Evolutionary conservation across 495 filamentous ascomycete species (phyloP), one percentile per base, ranked within the genome.

Genomic region (Umbilicaria muhlenbergii): DNA sequence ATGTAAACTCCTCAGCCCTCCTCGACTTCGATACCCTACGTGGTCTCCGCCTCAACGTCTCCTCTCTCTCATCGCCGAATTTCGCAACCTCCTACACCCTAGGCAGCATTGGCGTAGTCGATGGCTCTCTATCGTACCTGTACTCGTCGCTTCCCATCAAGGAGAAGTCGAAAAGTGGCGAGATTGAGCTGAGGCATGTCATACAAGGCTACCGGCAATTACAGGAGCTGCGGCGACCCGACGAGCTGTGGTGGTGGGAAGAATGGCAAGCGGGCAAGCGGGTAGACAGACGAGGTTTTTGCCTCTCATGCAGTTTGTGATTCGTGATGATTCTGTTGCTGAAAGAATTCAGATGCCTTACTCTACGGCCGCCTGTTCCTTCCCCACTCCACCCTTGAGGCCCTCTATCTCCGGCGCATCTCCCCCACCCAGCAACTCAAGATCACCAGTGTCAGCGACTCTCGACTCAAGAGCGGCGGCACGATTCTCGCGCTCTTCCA

Each of bases 51-150:
- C 65, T 98, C 38, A 81, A 83, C 41, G 63, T 74, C 44, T 94
- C 92, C 12, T 94, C 91, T 10, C 80, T 98, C 14, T 81, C 88
- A 5, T 83, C 91, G 4, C 78, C 83, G 10, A 81, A 94, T 55
- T 93, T 93, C 51, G 88, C 86, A 34, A 91, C 86, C 18, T 87
- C 85, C 44, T 95, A 95, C 60, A 78, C 81, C 17, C 70, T 95
- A 11, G 81, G 84, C 37, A 89, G 75, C 34, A 70, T 87, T 12
- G 88, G 86, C 35, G 61, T 92, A 38, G 83, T 95, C 32, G 85
- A 94, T 61, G 88, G 88, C 56, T 91, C 86, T 7, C 69, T 95
- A 21, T 91, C 84, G 24, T 95, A 93, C 58, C 73, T 94, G 16
- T 91, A 91, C 66, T 85, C 82, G 44, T 86, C 85, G 0, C 68